Evolutionary conservation across 371 early-diverging fungal species (phyloP), one percentile per base, ranked within the genome.

Genomic region (Actinomucor elegans): DNA sequence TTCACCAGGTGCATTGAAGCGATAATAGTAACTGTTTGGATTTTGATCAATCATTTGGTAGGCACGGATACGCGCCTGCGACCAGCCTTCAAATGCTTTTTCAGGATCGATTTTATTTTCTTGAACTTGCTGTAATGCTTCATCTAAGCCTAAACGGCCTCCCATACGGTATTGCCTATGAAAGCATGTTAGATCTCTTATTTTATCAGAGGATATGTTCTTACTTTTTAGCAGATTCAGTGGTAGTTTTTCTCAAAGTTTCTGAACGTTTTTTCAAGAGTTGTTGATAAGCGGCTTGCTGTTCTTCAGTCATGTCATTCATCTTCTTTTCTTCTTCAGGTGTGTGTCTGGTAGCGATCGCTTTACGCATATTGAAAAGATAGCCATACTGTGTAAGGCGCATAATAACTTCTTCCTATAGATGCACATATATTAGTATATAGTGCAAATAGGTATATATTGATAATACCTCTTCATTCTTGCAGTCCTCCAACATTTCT

Each of bases 1-100:
- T 66, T 96, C 95, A 11, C 95, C 95, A 0, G 96, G 96, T 0
- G 94, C 95, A 63, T 96, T 96, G 69, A 96, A 96, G 3, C 95
- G 88, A 65, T 96, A 96, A 58, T 94, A 96, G 64, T 96, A 96
- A 24, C 93, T 88, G 76, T 96, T 96, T 37, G 96, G 96, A 45
- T 92, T 92, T 41, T 84, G 84, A 48, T 92, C 86, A 67, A 94
- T 92, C 63, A 87, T 86, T 55, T 91, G 83, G 62, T 90, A 96
- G 4, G 96, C 96, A 52, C 87, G 87, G 42, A 92, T 91, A 34
- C 96, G 91, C 20, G 96, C 96, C 53, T 86, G 86, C 4, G 93
- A 93, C 96, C 96, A 96, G 24, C 96, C 96, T 61, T 91, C 90
- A 75, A 94, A 93, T 1, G 94, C 91, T 56, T 88, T 87, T 62